phyloP scores from a whole-genome alignment of 139 green algal genomes.

The Limnomonas spitsbergensis region DNA sequence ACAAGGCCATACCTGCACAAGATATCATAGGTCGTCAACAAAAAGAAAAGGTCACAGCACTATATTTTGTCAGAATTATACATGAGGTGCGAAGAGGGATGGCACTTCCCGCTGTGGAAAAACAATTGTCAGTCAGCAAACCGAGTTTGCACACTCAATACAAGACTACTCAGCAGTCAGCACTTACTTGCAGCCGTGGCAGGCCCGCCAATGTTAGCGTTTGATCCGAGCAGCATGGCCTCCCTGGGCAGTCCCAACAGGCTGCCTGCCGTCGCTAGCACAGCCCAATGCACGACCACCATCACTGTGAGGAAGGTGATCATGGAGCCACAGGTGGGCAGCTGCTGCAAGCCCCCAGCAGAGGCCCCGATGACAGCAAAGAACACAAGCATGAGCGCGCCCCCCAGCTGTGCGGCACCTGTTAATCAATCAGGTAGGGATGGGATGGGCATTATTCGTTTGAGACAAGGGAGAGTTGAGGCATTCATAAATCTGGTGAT shows the following conservation, averaged over 20 bases:
- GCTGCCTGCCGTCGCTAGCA: constrained; percentile 23
- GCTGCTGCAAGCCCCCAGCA: neutral
- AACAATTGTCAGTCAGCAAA: neutral
- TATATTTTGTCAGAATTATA: too few relatives aligned
- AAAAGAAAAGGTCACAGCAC: neutral
- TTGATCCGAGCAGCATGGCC: constrained; percentile 62
- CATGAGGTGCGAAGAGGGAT: too few relatives aligned
- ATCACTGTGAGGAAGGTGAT: constrained; percentile 45
- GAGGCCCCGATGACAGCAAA: constrained; percentile 75
- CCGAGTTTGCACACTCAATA: neutral
- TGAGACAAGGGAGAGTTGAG: too few relatives aligned
- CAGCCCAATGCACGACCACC: constrained; percentile 40
- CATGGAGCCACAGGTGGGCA: constrained; percentile 30
- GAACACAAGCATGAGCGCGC: constrained; percentile 69
- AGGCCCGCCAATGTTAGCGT: constrained; percentile 74
- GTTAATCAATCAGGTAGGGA: too few relatives aligned
- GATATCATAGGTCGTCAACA: neutral
- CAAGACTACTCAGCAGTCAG: too few relatives aligned
- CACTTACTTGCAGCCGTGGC: constrained; percentile 62
- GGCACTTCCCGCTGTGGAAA: neutral
- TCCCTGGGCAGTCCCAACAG: constrained; percentile 41
- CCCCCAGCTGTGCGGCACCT: constrained; percentile 47
- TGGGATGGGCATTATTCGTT: too few relatives aligned
- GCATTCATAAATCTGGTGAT: too few relatives aligned
- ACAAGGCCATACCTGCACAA: constrained; percentile 58